Base-by-base conservation (phyloP, 495 filamentous ascomycete species). In the Sphaerosporella brunnea region DNA sequence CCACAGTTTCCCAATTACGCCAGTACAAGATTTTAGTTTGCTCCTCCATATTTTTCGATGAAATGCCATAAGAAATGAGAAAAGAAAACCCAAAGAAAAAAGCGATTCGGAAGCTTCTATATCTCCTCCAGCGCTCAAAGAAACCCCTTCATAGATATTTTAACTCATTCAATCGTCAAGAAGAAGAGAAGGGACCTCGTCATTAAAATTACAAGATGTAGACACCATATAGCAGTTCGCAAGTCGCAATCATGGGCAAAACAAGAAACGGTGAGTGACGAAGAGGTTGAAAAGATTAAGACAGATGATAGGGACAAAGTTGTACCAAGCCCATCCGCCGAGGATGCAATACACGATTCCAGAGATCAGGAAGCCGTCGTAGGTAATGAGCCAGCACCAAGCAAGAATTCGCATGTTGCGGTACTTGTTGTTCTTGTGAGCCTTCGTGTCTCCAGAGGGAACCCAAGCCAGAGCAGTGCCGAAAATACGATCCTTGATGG, bases 361-460 rank as follows among this genome's bases (percentile, higher is more conserved):
- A 21, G 32, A 30, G n/a, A 51, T 32, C 18, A 60, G 40, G 10
- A 24, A 48, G 15, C 30, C 48, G 13, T 52, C 36, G 28, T 45
- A 41, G 4, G 50, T 50, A 35, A 60, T 39, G 16, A 51, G 55
- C 59, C 58, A 62, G n/a, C 28, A 42, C 50, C 51, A 54, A 36
- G 43, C 38, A 9, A 60, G 41, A 24, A 60, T 47, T 3, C 58
- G 24, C 59, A 62, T 60, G 40, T 58, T 60, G 23, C 58, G 40
- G 35, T 60, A 60, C 34, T 56, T 53, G 25, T 52, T 51, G 45
- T 53, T 60, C 39, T 51, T 53, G 28, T 58, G 54, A 20, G 49
- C 50, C 42, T 58, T 58, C 13, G 36, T 40, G 28, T 53, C 56
- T 26, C 56, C 52, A n/a, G 38, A 54, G 2, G 58, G 53, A 1